Evolutionary conservation across 768 basidiomycete species (phyloP), one percentile per base, ranked within the genome.

Genomic region (Holtermanniella nyarrowii): DNA sequence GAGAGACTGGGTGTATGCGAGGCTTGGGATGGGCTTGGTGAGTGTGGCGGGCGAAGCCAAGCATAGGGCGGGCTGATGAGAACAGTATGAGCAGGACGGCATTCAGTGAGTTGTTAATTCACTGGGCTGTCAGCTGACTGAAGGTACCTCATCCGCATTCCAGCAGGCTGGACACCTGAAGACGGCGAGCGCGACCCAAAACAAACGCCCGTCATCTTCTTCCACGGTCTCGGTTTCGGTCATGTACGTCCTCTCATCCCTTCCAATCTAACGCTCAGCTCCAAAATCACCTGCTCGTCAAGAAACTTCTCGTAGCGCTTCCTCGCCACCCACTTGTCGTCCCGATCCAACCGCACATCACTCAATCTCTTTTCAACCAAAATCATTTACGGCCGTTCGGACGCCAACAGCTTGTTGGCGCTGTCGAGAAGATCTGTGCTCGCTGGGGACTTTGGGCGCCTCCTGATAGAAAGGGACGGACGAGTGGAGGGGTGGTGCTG

Each of bases 211-310:
- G 71, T 91, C 31, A 77, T 95, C 14, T 88, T 90, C 65, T 69
- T 88, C 31, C 89, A 95, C 62, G 91, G 91, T 2, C 79, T 97
- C 1, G 90, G 90, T 10, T 77, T 91, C 45, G 89, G 89, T 2
- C 70, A 87, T 1, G 56, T 59, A 24, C 53, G 57, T 21, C 40
- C 56, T 73, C n/a, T 22, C 26, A 12, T 20, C n/a, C 22, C 4
- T 10, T 7, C 16, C 2, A 25, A 44, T 5, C 50, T 5, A 13
- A 10, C 24, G 16, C 44, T 20, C 41, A 65, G 63, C 72, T 85
- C 54, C 72, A 90, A 48, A 70, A 73, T 11, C 73, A 82, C 56
- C 74, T 90, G 18, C 69, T 84, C 40, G 72, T 74, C 31, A 54
- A 58, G 25, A 57, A 62, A 14, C 61, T 72, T 0, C 49, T 71